These are phyloP conservation scores for Monosporascus ibericus DNA, from an alignment of 2,329 filamentous ascomycete species.

Conservation along the genomic window DNA sequence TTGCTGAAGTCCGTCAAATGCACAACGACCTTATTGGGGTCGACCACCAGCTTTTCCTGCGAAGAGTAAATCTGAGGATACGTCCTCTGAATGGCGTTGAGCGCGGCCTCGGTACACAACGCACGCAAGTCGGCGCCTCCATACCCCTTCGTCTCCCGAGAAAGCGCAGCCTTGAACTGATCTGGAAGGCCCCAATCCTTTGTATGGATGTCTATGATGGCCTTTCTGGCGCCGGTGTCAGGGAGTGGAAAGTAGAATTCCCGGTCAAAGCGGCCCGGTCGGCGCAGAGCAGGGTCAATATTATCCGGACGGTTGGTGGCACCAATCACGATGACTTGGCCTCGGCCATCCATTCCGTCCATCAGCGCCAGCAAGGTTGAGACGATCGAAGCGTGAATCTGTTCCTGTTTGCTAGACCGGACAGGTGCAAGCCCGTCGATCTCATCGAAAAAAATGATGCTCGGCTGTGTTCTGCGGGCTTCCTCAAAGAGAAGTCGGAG, in stretches of 20 bases:
- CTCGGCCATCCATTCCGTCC: constrained; percentile 97
- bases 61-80: constrained; percentile 96
- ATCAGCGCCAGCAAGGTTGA: constrained; percentile 89
- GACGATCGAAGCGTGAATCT: constrained; percentile 97
- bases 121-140: constrained; percentile 92
- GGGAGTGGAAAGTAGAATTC: constrained; percentile 98
- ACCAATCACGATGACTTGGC: constrained; percentile 96
- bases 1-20: constrained; percentile 96
- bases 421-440: constrained; percentile 96
- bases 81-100: constrained; percentile 91
- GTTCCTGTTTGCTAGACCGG: constrained; percentile 94
- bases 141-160: constrained; percentile 88
- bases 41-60: constrained; percentile 81
- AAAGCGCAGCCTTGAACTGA: constrained; percentile 75
- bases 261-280: constrained; percentile 90
- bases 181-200: constrained; percentile 82
- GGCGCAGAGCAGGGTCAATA: constrained; percentile 89
- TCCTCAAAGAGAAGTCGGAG: constrained; percentile 91
- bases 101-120: constrained; percentile 88
- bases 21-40: constrained; percentile 76
- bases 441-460: constrained; percentile 99
- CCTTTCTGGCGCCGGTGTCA: constrained; percentile 68
- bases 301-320: constrained; percentile 97
- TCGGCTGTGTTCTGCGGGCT: constrained; percentile 89
- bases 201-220: constrained; percentile 93